A percentile compares a stretch with the other conserved stretches of the same genome.
Evolutionary conservation across 306 rosid genomes (phyloP).

Genomic region (Calophaca sinica): DNA sequence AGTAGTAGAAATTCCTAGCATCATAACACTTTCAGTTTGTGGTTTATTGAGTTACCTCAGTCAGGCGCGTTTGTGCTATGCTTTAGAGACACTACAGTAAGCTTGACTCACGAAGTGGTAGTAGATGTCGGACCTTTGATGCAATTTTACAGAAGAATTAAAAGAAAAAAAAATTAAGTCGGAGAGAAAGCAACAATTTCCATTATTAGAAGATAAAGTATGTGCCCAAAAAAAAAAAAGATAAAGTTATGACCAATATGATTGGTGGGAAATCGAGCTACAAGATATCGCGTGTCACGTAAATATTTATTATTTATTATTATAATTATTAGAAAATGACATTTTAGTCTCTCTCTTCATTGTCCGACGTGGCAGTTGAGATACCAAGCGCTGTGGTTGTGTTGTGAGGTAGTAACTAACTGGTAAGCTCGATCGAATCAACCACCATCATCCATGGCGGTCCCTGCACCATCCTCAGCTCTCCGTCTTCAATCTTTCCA

Average conservation of each 20-base stretch:
- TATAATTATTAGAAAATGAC: too few species aligned
- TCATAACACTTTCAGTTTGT: too few species aligned
- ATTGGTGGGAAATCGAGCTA: slow-evolving; percentile 60
- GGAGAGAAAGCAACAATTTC: too few species aligned
- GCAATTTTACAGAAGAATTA: too few species aligned
- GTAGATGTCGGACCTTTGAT: too few species aligned
- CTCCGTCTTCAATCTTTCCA: slow-evolving; percentile 48
- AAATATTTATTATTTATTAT: background rate
- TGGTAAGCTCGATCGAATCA: background rate
- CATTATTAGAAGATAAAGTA: too few species aligned
- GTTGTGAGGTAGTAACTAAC: background rate
- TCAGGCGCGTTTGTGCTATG: too few species aligned
- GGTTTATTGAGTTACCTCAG: too few species aligned
- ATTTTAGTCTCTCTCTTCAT: background rate
- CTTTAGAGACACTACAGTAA: too few species aligned
- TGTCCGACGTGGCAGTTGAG: slow-evolving; percentile 70
- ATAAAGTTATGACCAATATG: slow-evolving; percentile 58
- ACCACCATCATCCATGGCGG: slow-evolving; percentile 62
- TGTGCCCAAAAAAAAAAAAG: background rate
- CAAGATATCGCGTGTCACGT: slow-evolving; percentile 34
- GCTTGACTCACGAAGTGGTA: too few species aligned
- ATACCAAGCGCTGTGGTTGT: background rate
- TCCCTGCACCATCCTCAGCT: slow-evolving; percentile 60
- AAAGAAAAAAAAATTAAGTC: too few species aligned
- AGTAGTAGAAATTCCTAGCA: too few species aligned